Evolutionary conservation across 2,329 filamentous ascomycete genomes (phyloP), one percentile per base, ranked within the genome.

Genomic region (Exophiala alcalophila): DNA sequence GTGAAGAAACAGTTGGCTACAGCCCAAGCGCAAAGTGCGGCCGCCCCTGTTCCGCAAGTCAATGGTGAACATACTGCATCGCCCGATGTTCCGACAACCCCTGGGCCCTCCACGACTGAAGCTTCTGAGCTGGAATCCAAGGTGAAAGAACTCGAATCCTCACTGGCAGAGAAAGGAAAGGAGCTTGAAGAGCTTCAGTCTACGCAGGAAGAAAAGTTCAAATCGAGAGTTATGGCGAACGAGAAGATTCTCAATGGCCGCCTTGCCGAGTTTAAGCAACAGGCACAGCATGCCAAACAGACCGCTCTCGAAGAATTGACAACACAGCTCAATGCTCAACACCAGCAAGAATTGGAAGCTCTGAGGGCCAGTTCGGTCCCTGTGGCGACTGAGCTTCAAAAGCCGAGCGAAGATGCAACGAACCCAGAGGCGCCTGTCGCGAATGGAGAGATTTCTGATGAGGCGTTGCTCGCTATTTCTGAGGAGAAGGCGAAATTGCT

Each of bases 181-280:
- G 65, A 73, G 37, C 59, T 71, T 12, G 62, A 70, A 24, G 57
- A 65, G 8, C 58, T 67, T 14, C 59, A 61, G 42, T 58, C 65
- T 6, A 68, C 76, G 36, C 62, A 72, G 21, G 73, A 78, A 38
- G 62, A 69, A 18, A 65, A 71, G 38, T 58, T 71, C 43, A 68
- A 75, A 34, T 62, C 70, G 44, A 61, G 65, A 8, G 61, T 71
- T 39, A 68, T 74, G 29, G 65, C 71, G 44, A 61, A 65, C 8
- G 61, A 70, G 1, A 73, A 76, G 40, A 77, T 81, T 47, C 69
- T 84, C 11, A 84, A 84, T 56, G 81, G 78, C 59, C 87, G 84
- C 59, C 71, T 94, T 11, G 65, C 61, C 6, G 77, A 81, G 35
- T 65, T 71, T 8, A 72, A 67, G 49, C 66, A 71, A 33, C 72